These are phyloP conservation scores for Fusarium proliferatum DNA, from an alignment of 2,329 filamentous ascomycete genomes.

Conservation along the genomic window DNA sequence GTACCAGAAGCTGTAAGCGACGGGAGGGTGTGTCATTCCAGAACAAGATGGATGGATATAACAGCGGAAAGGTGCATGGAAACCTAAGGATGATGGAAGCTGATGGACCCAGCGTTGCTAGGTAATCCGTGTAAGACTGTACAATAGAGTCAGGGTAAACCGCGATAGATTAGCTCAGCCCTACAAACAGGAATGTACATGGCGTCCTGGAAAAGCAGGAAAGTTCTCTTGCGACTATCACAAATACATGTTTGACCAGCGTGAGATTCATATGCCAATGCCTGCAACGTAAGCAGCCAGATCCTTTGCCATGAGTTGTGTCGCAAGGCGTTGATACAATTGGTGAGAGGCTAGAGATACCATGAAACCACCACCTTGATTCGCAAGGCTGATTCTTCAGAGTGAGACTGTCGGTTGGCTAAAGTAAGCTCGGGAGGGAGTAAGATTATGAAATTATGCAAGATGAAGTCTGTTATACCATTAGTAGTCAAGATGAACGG, in stretches of 20 bases:
- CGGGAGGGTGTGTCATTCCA: conserved; percentile 10
- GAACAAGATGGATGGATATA: conserved; percentile 22
- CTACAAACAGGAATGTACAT: conserved; percentile 43
- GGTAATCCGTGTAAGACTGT: conserved; percentile 45
- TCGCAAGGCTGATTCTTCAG: conserved; percentile 19
- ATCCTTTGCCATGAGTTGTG: neutral
- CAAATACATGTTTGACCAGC: neutral
- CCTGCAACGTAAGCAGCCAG: conserved; percentile 8
- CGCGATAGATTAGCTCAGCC: conserved; percentile 38
- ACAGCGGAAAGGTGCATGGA: conserved; percentile 22
- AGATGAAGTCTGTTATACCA: conserved; percentile 15
- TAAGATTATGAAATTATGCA: conserved; percentile 7
- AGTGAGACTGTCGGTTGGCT: conserved; percentile 5
- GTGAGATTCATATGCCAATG: conserved; percentile 18
- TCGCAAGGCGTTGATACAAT: neutral
- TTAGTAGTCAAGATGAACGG: neutral
- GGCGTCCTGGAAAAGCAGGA: conserved; percentile 38
- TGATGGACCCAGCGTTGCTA: conserved; percentile 29
- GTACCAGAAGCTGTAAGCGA: conserved; percentile 88
- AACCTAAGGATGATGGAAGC: conserved; percentile 18
- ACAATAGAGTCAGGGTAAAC: conserved; percentile 43
- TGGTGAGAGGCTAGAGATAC: neutral
- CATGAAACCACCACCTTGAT: neutral
- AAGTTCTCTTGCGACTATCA: conserved; percentile 9
- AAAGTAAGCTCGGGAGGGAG: conserved; percentile 11